phyloP scores from a whole-genome alignment of 176 grass and related monocot genomes.

The Thalia dealbata region DNA sequence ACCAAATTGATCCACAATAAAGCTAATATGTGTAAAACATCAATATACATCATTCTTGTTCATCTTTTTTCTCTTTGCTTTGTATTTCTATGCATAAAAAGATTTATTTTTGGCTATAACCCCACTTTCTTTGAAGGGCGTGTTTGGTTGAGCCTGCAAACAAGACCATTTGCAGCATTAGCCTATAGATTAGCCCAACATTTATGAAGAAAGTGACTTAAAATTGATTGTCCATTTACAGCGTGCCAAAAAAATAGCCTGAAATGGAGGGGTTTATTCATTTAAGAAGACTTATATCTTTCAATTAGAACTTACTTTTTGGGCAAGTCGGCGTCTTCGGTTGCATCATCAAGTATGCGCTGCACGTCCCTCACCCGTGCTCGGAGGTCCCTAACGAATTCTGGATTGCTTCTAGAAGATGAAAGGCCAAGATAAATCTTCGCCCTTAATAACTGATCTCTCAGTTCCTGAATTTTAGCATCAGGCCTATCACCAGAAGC shows the following conservation, averaged over 20 bases:
- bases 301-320: slow-evolving; percentile 35
- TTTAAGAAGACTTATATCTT: slow-evolving; percentile 3
- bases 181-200: too few species aligned
- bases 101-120: too few species aligned
- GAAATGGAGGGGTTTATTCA: not conserved
- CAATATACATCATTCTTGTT: too few species aligned
- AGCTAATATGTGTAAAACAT: too few species aligned
- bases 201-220: too few species aligned
- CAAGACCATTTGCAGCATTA: too few species aligned
- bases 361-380: slow-evolving; percentile 55
- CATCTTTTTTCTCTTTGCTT: too few species aligned
- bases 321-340: slow-evolving; percentile 46
- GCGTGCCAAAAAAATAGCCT: too few species aligned
- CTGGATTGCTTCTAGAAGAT: slow-evolving; percentile 63
- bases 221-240: not conserved
- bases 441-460: slow-evolving; percentile 66
- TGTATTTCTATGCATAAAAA: too few species aligned
- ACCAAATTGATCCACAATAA: not conserved
- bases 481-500: slow-evolving; percentile 26
- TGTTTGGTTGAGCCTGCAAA: too few species aligned
- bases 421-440: slow-evolving; percentile 49
- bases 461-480: slow-evolving; percentile 42
- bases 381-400: slow-evolving; percentile 56
- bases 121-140: too few species aligned
- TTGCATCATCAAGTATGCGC: slow-evolving; percentile 45